A percentile compares a stretch with the other conserved stretches of the same genome.
phyloP scores from a whole-genome alignment of 2,329 filamentous ascomycete genomes.

The Cladosporium austrohemisphaericum region DNA sequence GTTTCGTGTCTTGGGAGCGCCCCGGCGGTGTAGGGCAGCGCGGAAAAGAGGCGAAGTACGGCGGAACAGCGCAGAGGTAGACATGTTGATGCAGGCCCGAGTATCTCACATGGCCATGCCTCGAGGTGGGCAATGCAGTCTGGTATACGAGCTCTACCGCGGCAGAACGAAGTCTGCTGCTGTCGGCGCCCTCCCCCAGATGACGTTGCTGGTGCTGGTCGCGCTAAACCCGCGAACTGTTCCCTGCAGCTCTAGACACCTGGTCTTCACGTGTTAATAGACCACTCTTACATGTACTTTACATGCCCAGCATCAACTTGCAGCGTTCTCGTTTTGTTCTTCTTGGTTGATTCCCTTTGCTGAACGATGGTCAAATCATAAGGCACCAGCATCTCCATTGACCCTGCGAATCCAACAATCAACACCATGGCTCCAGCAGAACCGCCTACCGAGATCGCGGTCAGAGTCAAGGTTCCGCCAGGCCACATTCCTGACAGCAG shows the following conservation, averaged over 20 bases:
- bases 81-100: not conserved
- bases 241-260: slow-evolving; percentile 1
- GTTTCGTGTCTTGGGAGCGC: slow-evolving; percentile 1
- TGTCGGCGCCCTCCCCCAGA: slow-evolving; percentile 1
- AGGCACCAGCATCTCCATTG: not conserved
- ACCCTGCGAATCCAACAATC: not conserved
- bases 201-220: not conserved
- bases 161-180: not conserved
- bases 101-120: not conserved
- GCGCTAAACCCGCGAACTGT: not conserved
- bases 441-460: slow-evolving; percentile 27
- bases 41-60: slow-evolving; percentile 14
- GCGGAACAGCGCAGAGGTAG: slow-evolving; percentile 1
- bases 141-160: no score
- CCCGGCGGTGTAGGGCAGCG: slow-evolving; percentile 9
- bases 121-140: not conserved
- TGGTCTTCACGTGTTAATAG: no score
- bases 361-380: slow-evolving; percentile 1
- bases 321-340: not conserved
- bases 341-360: not conserved
- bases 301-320: no score
- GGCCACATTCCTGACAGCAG: slow-evolving; percentile 25
- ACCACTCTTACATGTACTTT: no score
- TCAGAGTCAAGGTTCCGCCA: slow-evolving; percentile 33
- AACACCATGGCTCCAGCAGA: slow-evolving; percentile 28